Evolutionary conservation across 176 grass and related monocot species (phyloP), one percentile per base, ranked within the genome.

Genomic region (Oryza glumipatula): DNA sequence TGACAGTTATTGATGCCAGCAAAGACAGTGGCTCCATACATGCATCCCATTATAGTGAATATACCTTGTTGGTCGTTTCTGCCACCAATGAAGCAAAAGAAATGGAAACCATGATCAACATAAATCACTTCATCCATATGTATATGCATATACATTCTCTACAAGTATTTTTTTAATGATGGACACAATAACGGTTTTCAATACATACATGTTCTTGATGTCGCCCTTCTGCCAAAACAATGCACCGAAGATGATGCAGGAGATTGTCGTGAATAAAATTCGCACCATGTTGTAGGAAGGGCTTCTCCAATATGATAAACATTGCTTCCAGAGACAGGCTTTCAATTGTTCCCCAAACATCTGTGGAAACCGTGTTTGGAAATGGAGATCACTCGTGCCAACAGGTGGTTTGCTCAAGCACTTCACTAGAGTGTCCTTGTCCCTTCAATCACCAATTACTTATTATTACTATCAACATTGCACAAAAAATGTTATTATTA

Each of bases 301-400:
- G 76, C 67, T 94, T 84, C 94, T 97, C 94, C 94, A 97, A 75
- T 97, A 88, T 6, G 89, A 97, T 64, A 94, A 79, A 36, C 61
- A 79, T 70, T 97, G 94, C 68, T 97, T 97, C 94, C 94, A 97
- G 21, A 97, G 73, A 39, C 89, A 97, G 32, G 91, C 94, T 87
- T 90, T 97, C 36, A 94, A 85, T 41, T 94, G 94, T 61, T 80
- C 91, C 84, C 67, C 60, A 65, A 82, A 83, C 44, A 49, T 94
- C 44, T 92, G 92, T n/a, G 94, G 86, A 66, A 80, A 94, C 45
- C 11, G 64, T 9, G 90, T 97, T 36, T 83, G 69, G 11, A 94
- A 97, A 83, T 73, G 52, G 44, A 97, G 83, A 10, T 97, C 79
- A 0, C 17, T 85, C 5, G 49, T 76, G 52, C 88, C 88, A 17